phyloP scores from a whole-genome alignment of 108 stramenopile genomes.

The Stephanodiscus minutulus region DNA sequence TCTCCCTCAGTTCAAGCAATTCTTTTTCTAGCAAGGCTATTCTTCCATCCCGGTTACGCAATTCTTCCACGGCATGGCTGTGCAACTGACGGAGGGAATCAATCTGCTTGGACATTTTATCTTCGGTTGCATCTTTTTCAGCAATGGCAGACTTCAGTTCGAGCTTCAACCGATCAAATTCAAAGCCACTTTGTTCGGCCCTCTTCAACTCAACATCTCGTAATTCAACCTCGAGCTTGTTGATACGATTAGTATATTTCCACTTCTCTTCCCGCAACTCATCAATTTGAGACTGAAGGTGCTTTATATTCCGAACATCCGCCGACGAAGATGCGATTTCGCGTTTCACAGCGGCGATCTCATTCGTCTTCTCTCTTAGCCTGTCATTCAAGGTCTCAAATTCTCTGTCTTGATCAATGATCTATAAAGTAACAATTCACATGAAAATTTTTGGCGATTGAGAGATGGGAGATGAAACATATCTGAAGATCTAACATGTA shows the following conservation, averaged over 20 bases:
- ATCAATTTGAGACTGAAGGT: conserved; percentile 23
- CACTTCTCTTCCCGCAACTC: conserved; percentile 26
- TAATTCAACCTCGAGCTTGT: conserved; percentile 33
- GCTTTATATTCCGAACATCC: conserved; percentile 20
- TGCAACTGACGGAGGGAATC: conserved; percentile 50
- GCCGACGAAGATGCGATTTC: conserved; percentile 30
- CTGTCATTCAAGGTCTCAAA: conserved; percentile 53
- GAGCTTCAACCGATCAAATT: conserved; percentile 40
- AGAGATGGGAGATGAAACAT: neutral
- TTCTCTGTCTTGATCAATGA: conserved; percentile 86
- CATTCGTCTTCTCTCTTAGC: conserved; percentile 43
- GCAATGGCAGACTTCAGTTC: conserved; percentile 51
- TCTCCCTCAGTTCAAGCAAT: conserved; percentile 30
- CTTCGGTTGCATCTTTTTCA: conserved; percentile 28
- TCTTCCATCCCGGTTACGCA: conserved; percentile 38
- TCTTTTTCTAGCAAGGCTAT: conserved; percentile 47
- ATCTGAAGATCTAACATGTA: neutral
- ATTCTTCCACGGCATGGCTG: conserved; percentile 40
- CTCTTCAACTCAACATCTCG: conserved; percentile 35
- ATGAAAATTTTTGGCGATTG: neutral
- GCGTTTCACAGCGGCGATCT: conserved; percentile 33
- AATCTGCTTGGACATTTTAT: conserved; percentile 41
- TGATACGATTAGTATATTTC: conserved; percentile 20
- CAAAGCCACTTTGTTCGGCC: conserved; percentile 21
- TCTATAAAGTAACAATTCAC: conserved; percentile 23